Evolutionary conservation across 2,329 filamentous ascomycete genomes (phyloP).

Genomic region (Hymenoscyphus scutula): DNA sequence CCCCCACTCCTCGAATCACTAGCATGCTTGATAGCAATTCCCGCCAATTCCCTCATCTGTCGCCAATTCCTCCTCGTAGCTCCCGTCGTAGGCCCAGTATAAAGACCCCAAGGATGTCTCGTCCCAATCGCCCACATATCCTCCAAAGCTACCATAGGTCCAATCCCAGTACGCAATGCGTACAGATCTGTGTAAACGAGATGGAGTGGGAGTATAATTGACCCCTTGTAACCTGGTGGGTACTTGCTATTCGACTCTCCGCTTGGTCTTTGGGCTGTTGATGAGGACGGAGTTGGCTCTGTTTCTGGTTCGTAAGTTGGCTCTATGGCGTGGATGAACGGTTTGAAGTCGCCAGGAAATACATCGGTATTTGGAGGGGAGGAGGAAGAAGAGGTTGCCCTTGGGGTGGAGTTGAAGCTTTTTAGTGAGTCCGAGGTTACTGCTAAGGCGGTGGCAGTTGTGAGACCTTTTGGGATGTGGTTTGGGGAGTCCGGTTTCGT

Average conservation of each 20-base stretch:
- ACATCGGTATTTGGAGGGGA: not conserved
- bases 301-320: not conserved
- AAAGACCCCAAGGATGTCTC: conserved; percentile 27
- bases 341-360: conserved; percentile 7
- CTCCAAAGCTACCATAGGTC: not conserved
- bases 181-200: conserved; percentile 25
- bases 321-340: conserved; percentile 11
- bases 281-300: not conserved
- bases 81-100: conserved; percentile 26
- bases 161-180: conserved; percentile 11
- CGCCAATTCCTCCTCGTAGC: conserved; percentile 25
- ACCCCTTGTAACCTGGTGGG: conserved; percentile 17
- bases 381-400: too few species aligned
- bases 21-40: not conserved
- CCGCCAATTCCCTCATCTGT: conserved; percentile 12
- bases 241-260: not conserved
- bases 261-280: not conserved
- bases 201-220: conserved; percentile 21
- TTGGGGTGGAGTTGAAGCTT: conserved; percentile 14
- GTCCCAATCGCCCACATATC: conserved; percentile 19
- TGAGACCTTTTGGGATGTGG: conserved; percentile 15
- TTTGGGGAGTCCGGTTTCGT: conserved; percentile 6
- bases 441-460: conserved; percentile 21
- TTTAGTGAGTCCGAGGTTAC: conserved; percentile 17
- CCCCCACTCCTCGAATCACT: not conserved